Evolutionary conservation across 805 yeast genomes (phyloP), one percentile per base, ranked within the genome.

Genomic region (Teunomyces cretensis): DNA sequence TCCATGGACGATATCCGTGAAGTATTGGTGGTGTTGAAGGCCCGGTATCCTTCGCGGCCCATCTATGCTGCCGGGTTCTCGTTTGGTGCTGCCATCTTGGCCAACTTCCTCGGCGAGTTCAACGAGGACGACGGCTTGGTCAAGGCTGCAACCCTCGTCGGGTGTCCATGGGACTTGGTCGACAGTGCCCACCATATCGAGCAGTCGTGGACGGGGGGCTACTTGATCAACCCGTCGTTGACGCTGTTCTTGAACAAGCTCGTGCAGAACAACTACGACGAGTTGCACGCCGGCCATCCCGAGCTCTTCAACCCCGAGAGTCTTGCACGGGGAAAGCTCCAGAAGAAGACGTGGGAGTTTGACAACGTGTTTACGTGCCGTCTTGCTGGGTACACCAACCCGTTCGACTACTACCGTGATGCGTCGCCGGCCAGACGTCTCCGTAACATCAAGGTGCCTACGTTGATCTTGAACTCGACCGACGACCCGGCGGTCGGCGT

Each of bases 401-500:
- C 84, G 2, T 60, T 61, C 42, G 88, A 83, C 47, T 88, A 88
- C 64, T 88, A 88, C 62, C 64, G 80, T 35, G 65, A 65, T 33
- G 88, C 80, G 0, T 78, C 89, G 4, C 80, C 91, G 2, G 67
- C 72, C 11, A 70, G 72, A 45, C 66, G 84, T 33, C 57, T 85
- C 9, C 62, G 65, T 19, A 62, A 72, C 12, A 73, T 86, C 39
- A 67, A 80, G 35, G 80, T 84, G 1, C 96, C 96, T 4, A 64
- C 80, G 2, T 58, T 88, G 28, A 73, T 80, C 22, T 56, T 88
- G n/a, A 79, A 80, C 57, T 71, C 95, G 1, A 51, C 71, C 19
- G 96, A 88, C 60, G 96, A 87, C 57, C 95, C 96, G 6, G 76
- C 88, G 30, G 82, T 81, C 11, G 81, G 86, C 11, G 67, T 69